These are phyloP conservation scores for Salix dunnii DNA, from an alignment of 345 rosid genomes.

Conservation along the genomic window DNA sequence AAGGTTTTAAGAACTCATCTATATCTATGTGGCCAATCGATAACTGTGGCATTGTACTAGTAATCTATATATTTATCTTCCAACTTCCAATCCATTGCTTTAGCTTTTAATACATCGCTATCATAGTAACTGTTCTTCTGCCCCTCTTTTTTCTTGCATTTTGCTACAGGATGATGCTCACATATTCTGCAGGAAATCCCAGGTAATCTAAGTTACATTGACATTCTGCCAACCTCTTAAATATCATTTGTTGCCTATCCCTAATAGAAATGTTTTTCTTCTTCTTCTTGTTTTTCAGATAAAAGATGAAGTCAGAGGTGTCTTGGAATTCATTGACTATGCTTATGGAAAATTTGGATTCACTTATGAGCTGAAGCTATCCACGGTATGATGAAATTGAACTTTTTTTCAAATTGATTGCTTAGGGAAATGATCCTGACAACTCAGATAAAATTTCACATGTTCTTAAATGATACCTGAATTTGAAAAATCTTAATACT, in stretches of 20 bases:
- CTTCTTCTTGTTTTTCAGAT: slow-evolving; percentile 47
- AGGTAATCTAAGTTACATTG: slow-evolving; percentile 44
- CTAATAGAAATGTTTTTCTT: slow-evolving; percentile 10
- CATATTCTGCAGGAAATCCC: slow-evolving; percentile 82
- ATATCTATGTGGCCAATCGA: background rate
- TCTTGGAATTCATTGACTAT: slow-evolving; percentile 75
- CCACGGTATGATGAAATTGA: slow-evolving; percentile 56
- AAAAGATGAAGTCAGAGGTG: slow-evolving; percentile 73
- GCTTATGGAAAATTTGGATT: slow-evolving; percentile 68
- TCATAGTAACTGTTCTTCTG: background rate
- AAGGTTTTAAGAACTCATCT: slow-evolving; percentile 1
- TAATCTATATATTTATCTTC: background rate
- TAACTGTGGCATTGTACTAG: background rate
- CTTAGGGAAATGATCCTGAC: background rate
- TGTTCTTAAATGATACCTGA: background rate
- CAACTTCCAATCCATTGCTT: background rate
- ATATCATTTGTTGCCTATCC: slow-evolving; percentile 4
- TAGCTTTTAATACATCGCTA: background rate
- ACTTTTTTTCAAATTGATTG: background rate
- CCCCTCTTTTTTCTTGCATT: background rate
- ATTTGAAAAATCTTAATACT: background rate
- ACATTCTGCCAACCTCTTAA: background rate
- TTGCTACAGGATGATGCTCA: slow-evolving; percentile 89
- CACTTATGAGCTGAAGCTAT: slow-evolving; percentile 86
- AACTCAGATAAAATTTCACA: background rate